These are phyloP conservation scores for Xylaria sp. DNA, from an alignment of 2,329 filamentous ascomycete genomes.

Conservation along the genomic window DNA sequence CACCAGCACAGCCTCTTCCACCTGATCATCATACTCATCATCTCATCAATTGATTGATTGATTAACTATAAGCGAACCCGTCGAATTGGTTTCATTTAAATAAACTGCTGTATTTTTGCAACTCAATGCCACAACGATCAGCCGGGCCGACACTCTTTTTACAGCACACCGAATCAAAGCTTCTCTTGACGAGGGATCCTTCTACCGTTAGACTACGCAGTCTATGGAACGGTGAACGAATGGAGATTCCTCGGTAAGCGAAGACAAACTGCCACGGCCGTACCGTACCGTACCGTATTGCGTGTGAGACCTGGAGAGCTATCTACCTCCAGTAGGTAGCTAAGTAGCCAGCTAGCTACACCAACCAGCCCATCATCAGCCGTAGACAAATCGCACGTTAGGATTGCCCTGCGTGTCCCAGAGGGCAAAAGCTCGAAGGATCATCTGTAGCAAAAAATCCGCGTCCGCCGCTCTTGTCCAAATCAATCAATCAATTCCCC, in stretches of 20 bases:
- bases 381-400: background rate
- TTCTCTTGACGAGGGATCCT: background rate
- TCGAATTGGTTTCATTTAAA: background rate
- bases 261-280: slow-evolving; percentile 11
- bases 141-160: background rate
- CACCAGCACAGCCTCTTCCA: slow-evolving; percentile 20
- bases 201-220: background rate
- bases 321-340: too few relatives aligned
- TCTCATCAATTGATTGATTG: slow-evolving; percentile 11
- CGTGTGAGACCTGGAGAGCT: background rate
- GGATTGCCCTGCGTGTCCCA: background rate
- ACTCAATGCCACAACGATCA: background rate
- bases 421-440: background rate
- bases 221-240: slow-evolving; percentile 6
- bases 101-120: background rate
- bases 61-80: slow-evolving; percentile 3
- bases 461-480: background rate
- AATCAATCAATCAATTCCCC: background rate
- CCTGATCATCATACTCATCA: slow-evolving; percentile 2
- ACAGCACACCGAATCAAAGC: too few relatives aligned
- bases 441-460: background rate
- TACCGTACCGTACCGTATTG: background rate
- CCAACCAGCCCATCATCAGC: background rate
- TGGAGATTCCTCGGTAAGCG: slow-evolving; percentile 21
- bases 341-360: too few relatives aligned